Conservation (phyloP, 768 basidiomycete species). For the Amanita pallidorosea region DNA sequence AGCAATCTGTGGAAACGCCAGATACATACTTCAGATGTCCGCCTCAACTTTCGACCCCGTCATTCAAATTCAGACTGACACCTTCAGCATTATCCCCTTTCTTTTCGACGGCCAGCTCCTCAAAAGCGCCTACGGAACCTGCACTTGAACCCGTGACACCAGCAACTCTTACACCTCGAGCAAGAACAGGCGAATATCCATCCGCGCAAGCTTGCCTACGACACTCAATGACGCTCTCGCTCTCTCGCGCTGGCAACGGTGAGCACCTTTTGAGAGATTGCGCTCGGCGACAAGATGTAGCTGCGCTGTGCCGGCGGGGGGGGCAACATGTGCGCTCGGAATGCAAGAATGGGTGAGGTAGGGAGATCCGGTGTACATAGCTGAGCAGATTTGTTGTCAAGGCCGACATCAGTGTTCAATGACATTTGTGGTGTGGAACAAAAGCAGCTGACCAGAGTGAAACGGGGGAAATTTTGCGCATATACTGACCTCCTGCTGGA, state of each 20-base stretch:
- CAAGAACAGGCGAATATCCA: constrained; percentile 78
- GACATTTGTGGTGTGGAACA: too few species aligned
- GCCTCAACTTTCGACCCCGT: constrained; percentile 3
- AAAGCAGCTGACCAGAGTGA: too few species aligned
- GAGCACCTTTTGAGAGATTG: constrained; percentile 63
- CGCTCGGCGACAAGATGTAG: constrained; percentile 58
- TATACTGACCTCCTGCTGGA: too few species aligned
- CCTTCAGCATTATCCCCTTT: not conserved
- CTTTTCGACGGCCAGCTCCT: not conserved
- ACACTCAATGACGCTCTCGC: constrained; percentile 43
- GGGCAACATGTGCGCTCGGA: constrained; percentile 56
- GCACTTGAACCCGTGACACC: constrained; percentile 12
- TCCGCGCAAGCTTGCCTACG: constrained; percentile 64
- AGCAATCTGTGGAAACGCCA: too few species aligned
- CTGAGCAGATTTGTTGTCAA: constrained; percentile 67
- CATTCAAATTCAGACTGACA: not conserved
- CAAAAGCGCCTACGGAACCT: not conserved
- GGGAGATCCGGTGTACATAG: constrained; percentile 66
- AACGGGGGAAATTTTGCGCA: too few species aligned
- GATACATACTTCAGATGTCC: too few species aligned
- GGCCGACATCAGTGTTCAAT: too few species aligned
- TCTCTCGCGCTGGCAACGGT: constrained; percentile 50
- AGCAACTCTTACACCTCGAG: constrained; percentile 47
- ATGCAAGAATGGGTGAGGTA: constrained; percentile 71
- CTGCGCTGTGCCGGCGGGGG: constrained; percentile 55